phyloP scores from a whole-genome alignment of 2,329 filamentous ascomycete species.

The Aspergillus udagawae region DNA sequence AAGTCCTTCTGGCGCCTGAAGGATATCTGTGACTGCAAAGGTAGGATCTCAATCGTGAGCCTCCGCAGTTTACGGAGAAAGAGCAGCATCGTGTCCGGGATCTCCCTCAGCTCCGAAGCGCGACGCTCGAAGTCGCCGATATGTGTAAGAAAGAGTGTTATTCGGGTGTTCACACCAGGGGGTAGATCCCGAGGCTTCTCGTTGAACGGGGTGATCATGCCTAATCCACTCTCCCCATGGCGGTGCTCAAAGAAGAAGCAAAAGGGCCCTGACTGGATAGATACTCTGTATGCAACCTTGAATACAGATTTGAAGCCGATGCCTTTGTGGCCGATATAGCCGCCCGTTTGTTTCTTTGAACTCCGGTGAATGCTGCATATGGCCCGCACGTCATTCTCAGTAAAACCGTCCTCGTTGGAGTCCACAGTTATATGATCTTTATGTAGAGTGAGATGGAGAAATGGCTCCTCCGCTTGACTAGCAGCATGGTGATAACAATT shows the following conservation, averaged over 20 bases:
- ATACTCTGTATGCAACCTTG: slow-evolving; percentile 6
- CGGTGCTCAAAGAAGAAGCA: slow-evolving; percentile 2
- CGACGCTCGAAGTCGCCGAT: not conserved
- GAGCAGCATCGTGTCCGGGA: slow-evolving; percentile 2
- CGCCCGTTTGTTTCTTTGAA: slow-evolving; percentile 26
- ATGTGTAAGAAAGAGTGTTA: not conserved
- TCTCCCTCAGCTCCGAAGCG: slow-evolving; percentile 1
- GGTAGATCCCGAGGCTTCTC: not conserved
- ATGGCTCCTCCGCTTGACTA: slow-evolving; percentile 23
- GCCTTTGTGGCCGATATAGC: slow-evolving; percentile 25
- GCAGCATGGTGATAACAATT: slow-evolving; percentile 36
- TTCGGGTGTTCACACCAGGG: not conserved
- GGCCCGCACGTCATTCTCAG: slow-evolving; percentile 28
- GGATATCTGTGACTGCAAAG: not conserved
- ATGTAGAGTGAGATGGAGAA: slow-evolving; percentile 29
- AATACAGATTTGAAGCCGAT: slow-evolving; percentile 32
- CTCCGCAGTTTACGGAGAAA: slow-evolving; percentile 2
- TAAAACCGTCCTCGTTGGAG: slow-evolving; percentile 43
- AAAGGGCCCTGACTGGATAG: slow-evolving; percentile 3
- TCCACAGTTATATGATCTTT: slow-evolving; percentile 30
- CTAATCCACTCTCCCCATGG: not conserved
- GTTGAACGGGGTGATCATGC: slow-evolving; percentile 1
- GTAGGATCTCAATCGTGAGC: not conserved
- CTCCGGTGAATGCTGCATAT: slow-evolving; percentile 36
- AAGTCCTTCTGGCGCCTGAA: not conserved